Conservation (phyloP, 2,329 filamentous ascomycete species). For the Fusarium albidum region DNA sequence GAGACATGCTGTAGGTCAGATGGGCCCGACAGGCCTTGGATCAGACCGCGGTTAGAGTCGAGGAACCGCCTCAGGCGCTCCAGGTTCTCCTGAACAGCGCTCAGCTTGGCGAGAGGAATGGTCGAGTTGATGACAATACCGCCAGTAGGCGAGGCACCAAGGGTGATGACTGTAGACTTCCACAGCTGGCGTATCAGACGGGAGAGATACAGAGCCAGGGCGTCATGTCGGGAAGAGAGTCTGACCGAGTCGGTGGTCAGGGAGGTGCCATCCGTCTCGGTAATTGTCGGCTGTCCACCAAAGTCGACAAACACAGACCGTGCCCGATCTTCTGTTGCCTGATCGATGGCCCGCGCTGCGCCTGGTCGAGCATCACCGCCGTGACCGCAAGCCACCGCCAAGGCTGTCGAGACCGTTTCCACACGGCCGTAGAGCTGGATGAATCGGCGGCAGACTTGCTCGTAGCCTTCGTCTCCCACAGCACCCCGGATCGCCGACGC, state of each 20-base stretch:
- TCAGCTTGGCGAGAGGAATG: constrained; percentile 73
- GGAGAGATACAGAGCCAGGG: constrained; percentile 85
- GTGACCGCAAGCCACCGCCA: constrained; percentile 95
- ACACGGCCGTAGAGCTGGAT: constrained; percentile 85
- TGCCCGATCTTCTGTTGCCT: constrained; percentile 84
- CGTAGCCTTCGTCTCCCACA: constrained; percentile 80
- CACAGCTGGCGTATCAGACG: constrained; percentile 90
- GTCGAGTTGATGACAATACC: constrained; percentile 72
- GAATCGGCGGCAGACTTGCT: constrained; percentile 83
- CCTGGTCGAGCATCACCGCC: constrained; percentile 78
- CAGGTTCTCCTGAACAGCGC: constrained; percentile 80
- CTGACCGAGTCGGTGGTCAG: constrained; percentile 82
- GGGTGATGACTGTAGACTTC: constrained; percentile 78
- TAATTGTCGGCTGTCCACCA: constrained; percentile 85
- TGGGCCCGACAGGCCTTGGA: constrained; percentile 92
- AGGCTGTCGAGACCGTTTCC: constrained; percentile 87
- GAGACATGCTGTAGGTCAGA: constrained; percentile 80
- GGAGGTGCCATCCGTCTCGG: constrained; percentile 76
- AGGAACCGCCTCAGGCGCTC: constrained; percentile 84
- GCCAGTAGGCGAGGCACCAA: constrained; percentile 60
- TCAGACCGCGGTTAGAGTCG: constrained; percentile 85
- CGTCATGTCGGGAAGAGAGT: constrained; percentile 89
- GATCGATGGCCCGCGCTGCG: constrained; percentile 80
- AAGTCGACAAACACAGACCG: constrained; percentile 90
- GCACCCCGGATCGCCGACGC: constrained; percentile 79